These are phyloP conservation scores for Annulohypoxylon stygium DNA, from an alignment of 495 filamentous ascomycete species.

Conservation along the genomic window DNA sequence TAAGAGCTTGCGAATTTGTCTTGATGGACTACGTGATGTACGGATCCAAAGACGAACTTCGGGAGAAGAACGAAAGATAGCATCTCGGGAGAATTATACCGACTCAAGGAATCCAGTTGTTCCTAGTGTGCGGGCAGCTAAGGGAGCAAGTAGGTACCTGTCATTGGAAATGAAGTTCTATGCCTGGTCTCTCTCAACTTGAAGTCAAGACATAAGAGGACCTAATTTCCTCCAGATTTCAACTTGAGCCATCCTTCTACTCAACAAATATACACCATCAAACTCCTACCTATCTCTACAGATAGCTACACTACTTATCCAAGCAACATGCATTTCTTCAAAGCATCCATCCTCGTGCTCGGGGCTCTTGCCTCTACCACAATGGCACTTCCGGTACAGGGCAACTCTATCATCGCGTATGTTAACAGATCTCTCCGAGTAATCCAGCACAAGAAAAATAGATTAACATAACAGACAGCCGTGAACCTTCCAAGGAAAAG, in stretches of 20 bases:
- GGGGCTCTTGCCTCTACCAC: slow-evolving; percentile 12
- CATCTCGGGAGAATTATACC: neutral
- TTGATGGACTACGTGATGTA: neutral
- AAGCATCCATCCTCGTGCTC: neutral
- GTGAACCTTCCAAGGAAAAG: slow-evolving; percentile 12
- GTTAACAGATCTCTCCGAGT: neutral
- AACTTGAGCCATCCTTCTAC: neutral
- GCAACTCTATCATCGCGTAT: slow-evolving; percentile 4
- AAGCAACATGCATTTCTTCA: slow-evolving; percentile 13
- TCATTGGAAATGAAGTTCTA: neutral
- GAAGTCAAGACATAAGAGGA: slow-evolving; percentile 1
- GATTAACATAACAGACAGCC: neutral
- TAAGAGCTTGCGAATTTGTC: neutral
- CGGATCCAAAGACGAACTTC: too few relatives aligned
- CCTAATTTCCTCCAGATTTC: neutral
- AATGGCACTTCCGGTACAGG: slow-evolving; percentile 3
- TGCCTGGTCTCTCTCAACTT: too few relatives aligned
- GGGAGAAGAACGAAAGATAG: too few relatives aligned
- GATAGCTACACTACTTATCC: neutral
- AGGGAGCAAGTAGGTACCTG: neutral
- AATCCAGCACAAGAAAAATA: neutral
- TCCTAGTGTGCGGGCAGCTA: neutral
- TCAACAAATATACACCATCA: neutral
- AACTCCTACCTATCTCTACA: neutral
- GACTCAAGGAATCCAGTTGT: too few relatives aligned